Base-by-base conservation (phyloP, 495 filamentous ascomycete species). In the Lindgomyces ingoldianus region DNA sequence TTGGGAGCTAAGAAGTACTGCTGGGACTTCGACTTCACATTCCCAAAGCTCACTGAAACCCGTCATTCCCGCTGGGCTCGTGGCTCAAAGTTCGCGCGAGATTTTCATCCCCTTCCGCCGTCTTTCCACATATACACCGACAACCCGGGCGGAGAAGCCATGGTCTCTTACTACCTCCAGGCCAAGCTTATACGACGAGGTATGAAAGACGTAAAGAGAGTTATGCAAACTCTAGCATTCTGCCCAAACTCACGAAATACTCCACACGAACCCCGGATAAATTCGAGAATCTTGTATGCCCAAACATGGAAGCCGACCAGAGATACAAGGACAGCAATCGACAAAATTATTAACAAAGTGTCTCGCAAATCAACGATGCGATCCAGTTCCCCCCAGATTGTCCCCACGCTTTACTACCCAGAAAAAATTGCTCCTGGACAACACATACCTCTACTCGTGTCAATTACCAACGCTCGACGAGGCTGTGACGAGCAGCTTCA, bases 11-110 rank as follows among this genome's bases (percentile, higher is more conserved):
- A 60, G n/a, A 65, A 66, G 41, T 51, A 63, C 19, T 54, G 45
- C 6, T 70, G 63, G 62, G 19, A 47, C 9, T 70, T 70, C 36
- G 62, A 66, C 3, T 70, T 70, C 59, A 55, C n/a, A 21, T 70
- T 70, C 33, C 67, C 67, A n/a, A 36, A 54, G 12, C 57, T 36
- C 4, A 70, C 67, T 12, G 46, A 58, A 27, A n/a, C 50, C 16
- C 58, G 42, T 11, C 49, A 48, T 19, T 62, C 67, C 1, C 57
- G 57, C 48, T 66, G 57, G 57, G 36, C 36, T 3, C 48, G 65
- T 48, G 57, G 62, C 1, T 48, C 62, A 18, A 62, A 57, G 19
- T 70, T 58, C 29, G 8, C 25, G 4, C 57, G 50, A 36, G 63
- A 63, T 9, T 52, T 58, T 25, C 67, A 70, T 39, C 39, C 52